Conservation (phyloP, 2,329 filamentous ascomycete genomes). For the Neurospora sp. region DNA sequence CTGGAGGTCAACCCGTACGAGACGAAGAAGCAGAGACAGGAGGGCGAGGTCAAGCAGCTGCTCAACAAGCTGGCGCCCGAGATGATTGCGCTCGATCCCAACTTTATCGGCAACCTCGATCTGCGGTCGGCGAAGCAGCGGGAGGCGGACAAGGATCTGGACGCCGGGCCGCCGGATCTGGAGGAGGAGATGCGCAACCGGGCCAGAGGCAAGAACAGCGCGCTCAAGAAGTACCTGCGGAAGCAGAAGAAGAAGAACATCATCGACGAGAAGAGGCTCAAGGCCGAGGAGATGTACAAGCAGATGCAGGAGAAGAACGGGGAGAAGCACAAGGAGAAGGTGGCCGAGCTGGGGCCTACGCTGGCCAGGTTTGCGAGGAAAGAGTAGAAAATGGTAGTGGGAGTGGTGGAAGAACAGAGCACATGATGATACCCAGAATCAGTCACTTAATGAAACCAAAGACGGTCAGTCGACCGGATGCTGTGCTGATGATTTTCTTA, state of each 20-base stretch:
- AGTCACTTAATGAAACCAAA: not conserved
- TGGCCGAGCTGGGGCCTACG: constrained; percentile 73
- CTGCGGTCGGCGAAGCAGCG: constrained; percentile 69
- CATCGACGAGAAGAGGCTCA: constrained; percentile 87
- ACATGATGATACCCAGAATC: constrained; percentile 19
- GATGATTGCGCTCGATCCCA: constrained; percentile 92
- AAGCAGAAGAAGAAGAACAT: constrained; percentile 92
- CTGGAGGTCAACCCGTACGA: constrained; percentile 94
- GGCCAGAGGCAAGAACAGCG: constrained; percentile 81
- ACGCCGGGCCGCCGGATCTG: constrained; percentile 51
- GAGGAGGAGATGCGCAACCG: constrained; percentile 62
- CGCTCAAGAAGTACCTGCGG: constrained; percentile 75
- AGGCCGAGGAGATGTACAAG: constrained; percentile 73
- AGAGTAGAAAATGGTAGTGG: constrained; percentile 29
- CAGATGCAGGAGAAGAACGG: constrained; percentile 59
- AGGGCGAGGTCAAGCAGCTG: constrained; percentile 78
- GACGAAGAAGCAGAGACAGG: constrained; percentile 83
- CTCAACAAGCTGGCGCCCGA: constrained; percentile 93
- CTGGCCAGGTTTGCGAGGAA: constrained; percentile 76
- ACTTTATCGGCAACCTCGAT: constrained; percentile 84
- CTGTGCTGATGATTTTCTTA: not conserved
- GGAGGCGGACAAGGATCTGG: constrained; percentile 68
- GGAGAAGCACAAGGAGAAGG: constrained; percentile 51
- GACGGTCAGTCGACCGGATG: not conserved
- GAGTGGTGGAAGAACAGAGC: not conserved